phyloP scores from a whole-genome alignment of 2,329 filamentous ascomycete genomes.

The Amphichorda felina region DNA sequence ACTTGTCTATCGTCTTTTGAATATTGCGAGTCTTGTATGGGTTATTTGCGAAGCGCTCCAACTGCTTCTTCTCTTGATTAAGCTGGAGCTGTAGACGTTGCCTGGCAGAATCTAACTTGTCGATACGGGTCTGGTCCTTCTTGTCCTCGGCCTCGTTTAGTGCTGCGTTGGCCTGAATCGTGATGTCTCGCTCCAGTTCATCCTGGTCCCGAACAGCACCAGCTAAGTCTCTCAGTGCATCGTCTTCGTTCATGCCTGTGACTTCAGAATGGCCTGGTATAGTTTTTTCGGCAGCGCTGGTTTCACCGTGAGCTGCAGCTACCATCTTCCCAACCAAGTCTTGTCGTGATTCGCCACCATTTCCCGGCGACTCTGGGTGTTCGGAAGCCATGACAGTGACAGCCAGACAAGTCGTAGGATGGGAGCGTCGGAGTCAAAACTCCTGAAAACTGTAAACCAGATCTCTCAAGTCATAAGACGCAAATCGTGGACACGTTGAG shows the following conservation, averaged over 20 bases:
- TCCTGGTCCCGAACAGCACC: slow-evolving; percentile 72
- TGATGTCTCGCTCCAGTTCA: slow-evolving; percentile 82
- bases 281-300: background rate
- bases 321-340: slow-evolving; percentile 7
- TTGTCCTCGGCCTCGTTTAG: slow-evolving; percentile 52
- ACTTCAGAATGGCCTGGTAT: slow-evolving; percentile 4
- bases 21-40: slow-evolving; percentile 43
- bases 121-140: slow-evolving; percentile 49
- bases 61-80: slow-evolving; percentile 35
- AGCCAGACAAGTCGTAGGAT: too few relatives aligned
- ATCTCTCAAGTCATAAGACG: too few relatives aligned
- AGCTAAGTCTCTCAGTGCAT: slow-evolving; percentile 49
- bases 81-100: slow-evolving; percentile 55
- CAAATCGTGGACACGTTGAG: too few relatives aligned
- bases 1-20: slow-evolving; percentile 52
- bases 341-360: background rate
- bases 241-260: slow-evolving; percentile 40
- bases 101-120: slow-evolving; percentile 40
- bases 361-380: slow-evolving; percentile 1
- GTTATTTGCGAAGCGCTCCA: slow-evolving; percentile 30
- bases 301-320: slow-evolving; percentile 6
- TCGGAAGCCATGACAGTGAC: slow-evolving; percentile 5
- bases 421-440: too few relatives aligned
- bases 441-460: too few relatives aligned
- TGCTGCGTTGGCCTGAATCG: slow-evolving; percentile 45